Conservation (phyloP, 2,329 filamentous ascomycete species). For the Fusarium pseudonygamai region DNA sequence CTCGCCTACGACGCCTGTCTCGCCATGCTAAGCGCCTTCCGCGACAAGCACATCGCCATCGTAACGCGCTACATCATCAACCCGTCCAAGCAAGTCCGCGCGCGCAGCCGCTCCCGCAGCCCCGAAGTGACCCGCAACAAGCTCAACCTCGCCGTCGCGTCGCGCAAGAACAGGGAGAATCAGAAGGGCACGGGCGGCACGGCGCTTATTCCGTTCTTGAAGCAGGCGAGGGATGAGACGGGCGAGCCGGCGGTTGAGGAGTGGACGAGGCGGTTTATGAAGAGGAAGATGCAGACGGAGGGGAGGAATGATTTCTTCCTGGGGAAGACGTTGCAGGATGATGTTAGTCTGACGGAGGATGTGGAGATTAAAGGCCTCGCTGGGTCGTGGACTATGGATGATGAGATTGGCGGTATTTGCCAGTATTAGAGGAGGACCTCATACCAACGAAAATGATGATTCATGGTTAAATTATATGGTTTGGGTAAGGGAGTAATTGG, state of each 20-base stretch:
- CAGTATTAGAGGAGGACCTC: conserved; percentile 54
- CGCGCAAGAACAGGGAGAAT: conserved; percentile 61
- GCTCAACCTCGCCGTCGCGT: conserved; percentile 71
- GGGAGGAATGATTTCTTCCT: conserved; percentile 67
- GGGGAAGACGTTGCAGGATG: conserved; percentile 59
- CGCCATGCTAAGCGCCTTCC: conserved; percentile 72
- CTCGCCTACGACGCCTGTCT: conserved; percentile 93
- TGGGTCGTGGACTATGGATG: conserved; percentile 88
- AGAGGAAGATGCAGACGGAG: conserved; percentile 58
- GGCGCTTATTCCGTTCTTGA: conserved; percentile 92
- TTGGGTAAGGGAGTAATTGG: neutral
- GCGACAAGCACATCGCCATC: conserved; percentile 96
- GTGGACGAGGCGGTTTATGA: conserved; percentile 69
- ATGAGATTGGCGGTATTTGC: conserved; percentile 74
- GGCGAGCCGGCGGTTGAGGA: conserved; percentile 84
- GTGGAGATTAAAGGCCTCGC: conserved; percentile 74
- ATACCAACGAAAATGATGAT: neutral
- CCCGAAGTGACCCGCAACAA: conserved; percentile 60
- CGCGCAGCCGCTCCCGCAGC: conserved; percentile 68
- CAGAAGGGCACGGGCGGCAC: conserved; percentile 93
- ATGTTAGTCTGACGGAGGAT: conserved; percentile 51
- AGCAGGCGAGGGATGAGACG: conserved; percentile 96
- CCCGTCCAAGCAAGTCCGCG: conserved; percentile 79
- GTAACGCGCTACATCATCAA: conserved; percentile 96
- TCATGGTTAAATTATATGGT: neutral